Evolutionary conservation across 768 basidiomycete species (phyloP), one percentile per base, ranked within the genome.

Genomic region (Imleria badia): DNA sequence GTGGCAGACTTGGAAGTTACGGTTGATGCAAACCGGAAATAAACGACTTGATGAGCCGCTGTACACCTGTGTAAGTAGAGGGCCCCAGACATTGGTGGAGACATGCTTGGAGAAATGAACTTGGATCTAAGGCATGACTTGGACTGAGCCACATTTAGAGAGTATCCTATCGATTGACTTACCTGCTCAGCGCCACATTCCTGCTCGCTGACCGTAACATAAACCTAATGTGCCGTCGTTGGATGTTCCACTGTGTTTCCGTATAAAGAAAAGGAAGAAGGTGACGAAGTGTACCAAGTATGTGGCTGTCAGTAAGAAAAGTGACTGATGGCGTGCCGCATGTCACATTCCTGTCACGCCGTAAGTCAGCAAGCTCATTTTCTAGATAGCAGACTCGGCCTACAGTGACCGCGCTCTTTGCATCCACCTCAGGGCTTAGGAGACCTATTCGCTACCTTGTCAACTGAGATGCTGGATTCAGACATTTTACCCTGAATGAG

Each of bases 171-270:
- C 6, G 9, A 19, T n/a, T 17, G 39, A 68, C 69, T n/a, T 33
- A 67, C 78, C 77, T 73, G 52, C 72, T 71, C 64, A 70, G 59
- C 58, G 71, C 52, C 53, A 64, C 75, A 75, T 77, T 67, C 50
- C 66, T 71, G 61, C 65, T 66, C 19, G 74, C 56, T 54, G 69
- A 67, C 45, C 65, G 65, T 58, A 80, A 70, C 78, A 79, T 80
- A 67, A 69, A 60, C 43, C 45, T 38, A 49, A 60, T 45, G 45
- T 47, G 59, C 57, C 45, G 52, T 33, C 34, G 59, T 48, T 26
- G 41, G 26, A 47, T 30, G 41, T 26, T 47, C 51, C 51, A 46
- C 47, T 45, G 7, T 30, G 10, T 35, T 56, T 59, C 40, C 52
- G 56, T 54, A n/a, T n/a, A 51, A 51, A 38, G 48, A 48, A 57